Evolutionary conservation across 129 eudicot species (phyloP).

Genomic region (Flaveria trinervia): DNA sequence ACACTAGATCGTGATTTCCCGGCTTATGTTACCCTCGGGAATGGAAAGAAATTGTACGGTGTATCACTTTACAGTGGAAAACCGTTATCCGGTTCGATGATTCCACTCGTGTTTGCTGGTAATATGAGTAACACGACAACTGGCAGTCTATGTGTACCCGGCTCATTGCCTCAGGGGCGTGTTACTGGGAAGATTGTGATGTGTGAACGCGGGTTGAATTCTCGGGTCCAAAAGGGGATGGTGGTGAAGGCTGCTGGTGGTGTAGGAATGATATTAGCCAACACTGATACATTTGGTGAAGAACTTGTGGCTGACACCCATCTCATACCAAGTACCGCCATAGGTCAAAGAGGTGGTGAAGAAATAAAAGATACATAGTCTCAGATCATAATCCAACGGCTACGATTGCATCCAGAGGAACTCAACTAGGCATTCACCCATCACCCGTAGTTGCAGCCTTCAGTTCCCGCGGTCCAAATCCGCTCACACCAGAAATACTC

Average conservation of each 20-base stretch:
- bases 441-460: constrained; percentile 88
- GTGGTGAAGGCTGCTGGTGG: constrained; percentile 79
- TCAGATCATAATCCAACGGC: constrained; percentile 53
- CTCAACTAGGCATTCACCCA: constrained; percentile 66
- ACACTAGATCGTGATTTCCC: constrained; percentile 80
- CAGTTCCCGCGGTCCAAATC: constrained; percentile 88
- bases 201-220: constrained; percentile 64
- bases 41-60: constrained; percentile 58
- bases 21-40: constrained; percentile 57
- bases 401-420: constrained; percentile 49
- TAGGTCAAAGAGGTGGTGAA: constrained; percentile 60
- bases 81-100: constrained; percentile 25
- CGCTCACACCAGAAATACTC: constrained; percentile 71
- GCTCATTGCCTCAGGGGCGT: constrained; percentile 43
- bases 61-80: constrained; percentile 72
- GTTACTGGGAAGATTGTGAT: constrained; percentile 76
- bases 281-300: constrained; percentile 62
- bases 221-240: constrained; percentile 63
- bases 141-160: constrained; percentile 54
- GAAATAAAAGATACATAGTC: constrained; percentile 51
- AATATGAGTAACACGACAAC: constrained; percentile 37
- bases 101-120: constrained; percentile 63
- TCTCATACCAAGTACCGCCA: constrained; percentile 57
- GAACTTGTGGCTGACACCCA: constrained; percentile 81
- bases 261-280: constrained; percentile 71